A percentile compares a stretch with the other conserved stretches of the same genome.
Evolutionary conservation across 2,329 filamentous ascomycete genomes (phyloP).

Genomic region (Neofusicoccum sp.): DNA sequence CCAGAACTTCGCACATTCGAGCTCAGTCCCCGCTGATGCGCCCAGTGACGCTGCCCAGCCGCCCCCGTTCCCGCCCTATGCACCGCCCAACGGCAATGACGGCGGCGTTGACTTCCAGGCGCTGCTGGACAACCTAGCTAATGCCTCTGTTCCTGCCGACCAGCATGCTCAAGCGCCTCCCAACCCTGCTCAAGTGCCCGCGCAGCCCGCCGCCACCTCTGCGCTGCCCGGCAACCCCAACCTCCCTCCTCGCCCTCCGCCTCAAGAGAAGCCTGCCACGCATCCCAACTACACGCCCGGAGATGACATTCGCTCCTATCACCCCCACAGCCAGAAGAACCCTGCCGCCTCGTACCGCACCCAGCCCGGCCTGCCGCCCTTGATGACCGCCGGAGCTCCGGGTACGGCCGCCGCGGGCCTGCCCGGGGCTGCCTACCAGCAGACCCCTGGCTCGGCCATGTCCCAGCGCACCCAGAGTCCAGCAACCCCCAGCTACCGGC

Average conservation of each 20-base stretch:
- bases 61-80: constrained; percentile 25
- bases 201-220: constrained; percentile 31
- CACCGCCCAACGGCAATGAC: constrained; percentile 31
- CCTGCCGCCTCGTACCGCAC: constrained; percentile 34
- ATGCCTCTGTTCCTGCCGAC: constrained; percentile 23
- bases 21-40: constrained; percentile 34
- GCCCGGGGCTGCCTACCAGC: constrained; percentile 21
- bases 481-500: constrained; percentile 31
- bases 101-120: constrained; percentile 50
- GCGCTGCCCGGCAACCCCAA: constrained; percentile 42
- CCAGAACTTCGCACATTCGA: constrained; percentile 39
- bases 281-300: constrained; percentile 52
- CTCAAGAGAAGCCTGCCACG: constrained; percentile 52
- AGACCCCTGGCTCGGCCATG: constrained; percentile 24
- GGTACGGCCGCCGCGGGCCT: constrained; percentile 14
- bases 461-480: constrained; percentile 34
- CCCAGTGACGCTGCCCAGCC: constrained; percentile 37
- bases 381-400: constrained; percentile 27
- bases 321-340: constrained; percentile 49
- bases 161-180: constrained; percentile 35
- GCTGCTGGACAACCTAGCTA: constrained; percentile 46
- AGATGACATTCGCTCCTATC: constrained; percentile 54
- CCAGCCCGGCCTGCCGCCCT: constrained; percentile 30
- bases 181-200: constrained; percentile 13
- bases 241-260: constrained; percentile 52